Percentiles rank a stretch among this genome's conserved stretches.
These are phyloP conservation scores for Teunomyces funiuensis DNA, from an alignment of 805 yeast genomes.

Conservation along the genomic window DNA sequence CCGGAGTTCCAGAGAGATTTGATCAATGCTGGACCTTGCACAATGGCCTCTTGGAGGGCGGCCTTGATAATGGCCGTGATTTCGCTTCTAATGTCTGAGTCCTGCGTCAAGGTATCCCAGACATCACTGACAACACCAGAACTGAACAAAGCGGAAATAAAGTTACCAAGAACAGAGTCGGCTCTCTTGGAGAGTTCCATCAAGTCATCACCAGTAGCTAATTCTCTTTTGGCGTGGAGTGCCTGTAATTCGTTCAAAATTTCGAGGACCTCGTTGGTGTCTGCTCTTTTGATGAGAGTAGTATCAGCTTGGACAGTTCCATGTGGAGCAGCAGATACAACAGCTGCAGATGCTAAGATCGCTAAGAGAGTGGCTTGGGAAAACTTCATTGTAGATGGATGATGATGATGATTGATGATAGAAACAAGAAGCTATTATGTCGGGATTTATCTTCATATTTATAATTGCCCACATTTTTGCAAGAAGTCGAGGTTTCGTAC, in stretches of 20 bases:
- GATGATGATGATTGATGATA: slow-evolving; percentile 1
- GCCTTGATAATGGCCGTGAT: slow-evolving; percentile 28
- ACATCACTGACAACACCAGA: slow-evolving; percentile 41
- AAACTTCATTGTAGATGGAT: slow-evolving; percentile 35
- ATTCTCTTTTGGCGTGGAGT: slow-evolving; percentile 38
- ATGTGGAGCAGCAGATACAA: slow-evolving; percentile 36
- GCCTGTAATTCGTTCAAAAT: slow-evolving; percentile 33
- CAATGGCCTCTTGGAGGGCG: slow-evolving; percentile 33
- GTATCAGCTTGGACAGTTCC: slow-evolving; percentile 20
- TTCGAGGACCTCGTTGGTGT: slow-evolving; percentile 32
- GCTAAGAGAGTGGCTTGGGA: slow-evolving; percentile 41
- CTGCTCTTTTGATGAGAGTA: slow-evolving; percentile 34
- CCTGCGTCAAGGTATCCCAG: slow-evolving; percentile 34
- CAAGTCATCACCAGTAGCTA: slow-evolving; percentile 26
- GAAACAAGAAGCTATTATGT: neutral
- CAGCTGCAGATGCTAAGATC: slow-evolving; percentile 37
- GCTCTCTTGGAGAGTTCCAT: slow-evolving; percentile 33
- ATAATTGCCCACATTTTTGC: neutral
- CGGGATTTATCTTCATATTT: slow-evolving; percentile 1
- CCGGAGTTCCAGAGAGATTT: slow-evolving; percentile 44
- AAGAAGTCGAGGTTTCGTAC: neutral
- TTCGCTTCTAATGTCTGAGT: slow-evolving; percentile 26
- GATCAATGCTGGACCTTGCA: slow-evolving; percentile 42
- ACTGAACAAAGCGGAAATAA: slow-evolving; percentile 34
- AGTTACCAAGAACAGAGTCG: slow-evolving; percentile 34